A percentile compares a stretch with the other conserved stretches of the same genome.
Evolutionary conservation across 192 early-diverging fungal genomes (phyloP).

Genomic region (Coemansia sp.): DNA sequence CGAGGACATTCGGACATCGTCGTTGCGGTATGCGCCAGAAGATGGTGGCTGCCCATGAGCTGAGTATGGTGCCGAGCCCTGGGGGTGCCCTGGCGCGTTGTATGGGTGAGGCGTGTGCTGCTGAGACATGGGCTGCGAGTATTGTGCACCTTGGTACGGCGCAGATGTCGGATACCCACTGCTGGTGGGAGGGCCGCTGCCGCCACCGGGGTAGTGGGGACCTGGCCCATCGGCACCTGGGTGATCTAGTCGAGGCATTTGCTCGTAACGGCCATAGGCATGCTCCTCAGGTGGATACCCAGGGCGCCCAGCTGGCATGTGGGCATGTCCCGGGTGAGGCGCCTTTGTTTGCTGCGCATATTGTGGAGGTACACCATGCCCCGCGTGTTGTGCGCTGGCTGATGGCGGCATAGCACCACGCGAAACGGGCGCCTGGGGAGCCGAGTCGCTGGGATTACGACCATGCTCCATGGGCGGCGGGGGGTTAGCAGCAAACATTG

Average conservation of each 20-base stretch:
- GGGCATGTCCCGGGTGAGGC: constrained; percentile 11
- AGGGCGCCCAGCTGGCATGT: constrained; percentile 17
- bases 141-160: constrained; percentile 22
- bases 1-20: constrained; percentile 28
- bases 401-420: constrained; percentile 18
- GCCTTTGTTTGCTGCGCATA: constrained; percentile 25
- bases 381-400: constrained; percentile 10
- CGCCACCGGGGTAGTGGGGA: constrained; percentile 22
- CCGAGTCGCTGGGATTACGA: constrained; percentile 21
- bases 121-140: constrained; percentile 32
- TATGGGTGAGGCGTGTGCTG: constrained; percentile 30
- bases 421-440: constrained; percentile 4
- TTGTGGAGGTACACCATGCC: not conserved
- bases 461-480: constrained; percentile 23
- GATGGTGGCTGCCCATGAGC: constrained; percentile 18
- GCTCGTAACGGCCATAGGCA: constrained; percentile 33
- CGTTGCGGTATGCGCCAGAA: constrained; percentile 28
- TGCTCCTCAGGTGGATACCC: constrained; percentile 37
- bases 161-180: constrained; percentile 12
- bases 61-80: constrained; percentile 16
- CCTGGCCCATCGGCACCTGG: constrained; percentile 14
- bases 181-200: constrained; percentile 16
- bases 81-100: constrained; percentile 21
- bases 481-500: constrained; percentile 19
- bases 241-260: constrained; percentile 22